Evolutionary conservation across 2,329 filamentous ascomycete genomes (phyloP), one percentile per base, ranked within the genome.

Genomic region (Aspergillus luchuensis): DNA sequence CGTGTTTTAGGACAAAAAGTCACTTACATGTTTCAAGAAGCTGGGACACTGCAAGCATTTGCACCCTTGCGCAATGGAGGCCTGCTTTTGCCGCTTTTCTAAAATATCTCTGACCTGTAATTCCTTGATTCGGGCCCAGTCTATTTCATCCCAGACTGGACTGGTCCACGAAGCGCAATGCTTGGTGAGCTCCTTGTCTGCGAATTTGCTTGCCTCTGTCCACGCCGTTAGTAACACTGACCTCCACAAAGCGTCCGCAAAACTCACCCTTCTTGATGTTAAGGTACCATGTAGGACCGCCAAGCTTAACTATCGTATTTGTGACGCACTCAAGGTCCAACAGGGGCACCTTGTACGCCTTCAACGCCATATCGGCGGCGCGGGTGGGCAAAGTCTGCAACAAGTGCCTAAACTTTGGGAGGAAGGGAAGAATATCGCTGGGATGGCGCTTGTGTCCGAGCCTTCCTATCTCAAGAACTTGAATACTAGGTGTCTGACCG

Each of bases 311-410:
- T 36, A 84, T 72, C 10, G 88, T 91, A 63, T 86, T 85, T 1
- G 94, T 96, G 59, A 99, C 82, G 69, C 90, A 94, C 73, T 98
- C 92, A 15, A 99, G 81, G 67, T 96, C 91, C 39, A 81, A 83
- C 5, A 98, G 78, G 0, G 89, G 87, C 6, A 98, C 85, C 58
- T 89, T 87, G 4, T 85, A 78, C 1, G 86, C 85, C 73, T 90
- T 90, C 10, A 88, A 82, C 10, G 85, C 84, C 72, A 96, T 86
- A 19, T 91, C 85, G 60, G 83, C 84, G 67, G 87, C 87, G 15
- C 80, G 82, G 56, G 87, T 85, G 1, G 91, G 89, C 0, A 96
- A 75, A 11, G 84, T 81, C 10, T 88, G 85, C 66, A 96, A 87
- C 49, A 88, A 80, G 45, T 82, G 81, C 13, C 90, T 85, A 73